phyloP scores from a whole-genome alignment of 2,329 filamentous ascomycete species.

The Aspergillus aculeatus region DNA sequence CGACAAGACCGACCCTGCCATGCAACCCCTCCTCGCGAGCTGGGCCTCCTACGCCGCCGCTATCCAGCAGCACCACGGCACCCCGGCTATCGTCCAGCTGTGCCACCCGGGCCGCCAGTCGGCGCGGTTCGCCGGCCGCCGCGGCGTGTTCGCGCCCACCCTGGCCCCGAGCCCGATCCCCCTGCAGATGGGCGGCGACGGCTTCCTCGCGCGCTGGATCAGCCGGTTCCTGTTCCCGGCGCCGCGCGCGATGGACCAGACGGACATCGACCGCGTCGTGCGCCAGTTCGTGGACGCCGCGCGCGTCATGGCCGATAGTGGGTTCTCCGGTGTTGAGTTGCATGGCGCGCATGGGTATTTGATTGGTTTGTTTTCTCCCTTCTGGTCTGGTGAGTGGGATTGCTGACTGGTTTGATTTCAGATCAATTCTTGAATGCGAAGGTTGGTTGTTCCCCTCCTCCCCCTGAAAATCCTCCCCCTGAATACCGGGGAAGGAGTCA shows the following conservation, averaged over 20 bases:
- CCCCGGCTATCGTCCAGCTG: conserved; percentile 46
- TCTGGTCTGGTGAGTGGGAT: background rate
- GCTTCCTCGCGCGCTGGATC: conserved; percentile 36
- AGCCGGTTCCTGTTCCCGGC: conserved; percentile 42
- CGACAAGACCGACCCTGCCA: conserved; percentile 6
- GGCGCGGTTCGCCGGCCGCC: conserved; percentile 39
- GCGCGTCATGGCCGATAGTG: conserved; percentile 48
- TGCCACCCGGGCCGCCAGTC: conserved; percentile 49
- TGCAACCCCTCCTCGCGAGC: conserved; percentile 15
- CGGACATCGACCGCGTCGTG: conserved; percentile 56
- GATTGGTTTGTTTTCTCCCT: conserved; percentile 38
- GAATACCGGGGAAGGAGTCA: too few relatives aligned
- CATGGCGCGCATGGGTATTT: conserved; percentile 56
- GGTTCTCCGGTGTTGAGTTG: conserved; percentile 55
- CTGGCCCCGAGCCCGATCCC: conserved; percentile 44
- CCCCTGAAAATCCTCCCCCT: too few relatives aligned
- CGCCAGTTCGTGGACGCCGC: conserved; percentile 55
- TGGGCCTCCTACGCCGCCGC: conserved; percentile 33
- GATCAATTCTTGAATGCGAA: conserved; percentile 41
- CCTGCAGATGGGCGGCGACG: conserved; percentile 41
- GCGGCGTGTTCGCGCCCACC: conserved; percentile 31
- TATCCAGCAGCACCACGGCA: conserved; percentile 40
- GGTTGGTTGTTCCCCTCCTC: too few relatives aligned
- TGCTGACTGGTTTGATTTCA: conserved; percentile 8
- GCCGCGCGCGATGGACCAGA: conserved; percentile 56